Conservation (phyloP, 1,284 basidiomycete genomes). For the Marasmius sp. region DNA sequence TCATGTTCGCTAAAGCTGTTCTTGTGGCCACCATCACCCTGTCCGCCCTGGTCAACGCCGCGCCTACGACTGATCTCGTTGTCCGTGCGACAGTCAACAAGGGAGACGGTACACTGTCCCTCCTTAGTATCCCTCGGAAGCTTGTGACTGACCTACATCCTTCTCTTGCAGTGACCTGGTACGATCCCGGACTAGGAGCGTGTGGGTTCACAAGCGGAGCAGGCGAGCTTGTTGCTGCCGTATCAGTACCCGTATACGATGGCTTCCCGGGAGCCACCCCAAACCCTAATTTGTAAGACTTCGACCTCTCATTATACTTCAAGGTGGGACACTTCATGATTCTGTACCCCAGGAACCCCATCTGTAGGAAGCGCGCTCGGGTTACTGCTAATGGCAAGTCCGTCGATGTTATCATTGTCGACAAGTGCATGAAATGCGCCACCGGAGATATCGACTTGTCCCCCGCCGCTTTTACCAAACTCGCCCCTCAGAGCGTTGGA, state of each 20-base stretch:
- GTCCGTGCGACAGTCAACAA: no score
- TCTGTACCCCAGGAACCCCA: conserved; percentile 26
- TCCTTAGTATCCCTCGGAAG: no score
- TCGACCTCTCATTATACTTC: neutral
- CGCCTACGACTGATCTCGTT: no score
- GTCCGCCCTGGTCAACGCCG: no score
- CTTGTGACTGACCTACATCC: no score
- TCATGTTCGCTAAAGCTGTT: no score
- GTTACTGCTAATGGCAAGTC: conserved; percentile 16
- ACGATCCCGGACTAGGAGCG: conserved; percentile 33
- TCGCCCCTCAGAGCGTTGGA: conserved; percentile 1
- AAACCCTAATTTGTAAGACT: conserved; percentile 10
- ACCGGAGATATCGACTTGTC: conserved; percentile 7
- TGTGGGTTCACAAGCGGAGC: conserved; percentile 33
- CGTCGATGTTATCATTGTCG: conserved; percentile 7
- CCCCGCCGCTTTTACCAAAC: conserved; percentile 2
- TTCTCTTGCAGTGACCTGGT: conserved; percentile 8
- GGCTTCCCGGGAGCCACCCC: conserved; percentile 29
- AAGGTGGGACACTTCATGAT: no score
- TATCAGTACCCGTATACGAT: conserved; percentile 18
- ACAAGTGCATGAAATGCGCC: conserved; percentile 6
- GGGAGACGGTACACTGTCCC: no score
- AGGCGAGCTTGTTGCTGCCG: conserved; percentile 32
- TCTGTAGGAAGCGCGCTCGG: conserved; percentile 30
- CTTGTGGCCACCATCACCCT: no score